Base-by-base conservation (phyloP, 1,284 basidiomycete species). In the Thelephora terrestris region DNA sequence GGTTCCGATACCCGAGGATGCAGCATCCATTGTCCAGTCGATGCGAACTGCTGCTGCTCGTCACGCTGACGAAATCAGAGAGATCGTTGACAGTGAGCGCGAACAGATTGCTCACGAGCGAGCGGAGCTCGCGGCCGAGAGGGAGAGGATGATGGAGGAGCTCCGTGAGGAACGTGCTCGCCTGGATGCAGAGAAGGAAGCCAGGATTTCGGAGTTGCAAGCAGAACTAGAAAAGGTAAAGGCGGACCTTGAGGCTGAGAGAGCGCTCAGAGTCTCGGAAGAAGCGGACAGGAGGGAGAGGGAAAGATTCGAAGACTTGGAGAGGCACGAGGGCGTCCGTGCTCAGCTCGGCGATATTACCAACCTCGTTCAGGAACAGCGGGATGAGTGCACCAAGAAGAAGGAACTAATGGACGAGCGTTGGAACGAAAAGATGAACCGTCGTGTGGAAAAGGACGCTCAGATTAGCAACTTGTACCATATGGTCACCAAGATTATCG, bases 311-410 rank as follows among this genome's bases (percentile, higher is more conserved):
- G 81, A 80, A 47, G 66, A 70, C 29, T 57, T 68, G 27, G 79
- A 84, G 49, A 73, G 79, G 9, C 77, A 80, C 53, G 75, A 81
- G 10, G 70, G 66, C 7, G 61, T 83, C 43, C 70, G 76, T 21
- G 67, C 62, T 39, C 85, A 87, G 53, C 62, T 87, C 20, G 64
- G 61, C 2, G 83, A 87, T 52, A 75, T 87, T 55, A 81, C 83
- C 1, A 79, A 79, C 51, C 60, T 86, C 34, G 70, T 85, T 7
- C 77, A 81, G 51, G 75, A 78, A 49, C 81, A 84, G 51, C 69
- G 74, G 1, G 74, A 79, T 21, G 68, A 73, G 47, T 70, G 71
- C 34, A 71, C 74, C 34, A 65, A 67, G 52, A 84, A 85, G 66
- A 77, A 69, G 50, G 66, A 69, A 21, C 53, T 76, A 10, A 69